Evolutionary conservation across 202 grass and related monocot species (phyloP), one percentile per base, ranked within the genome.

Genomic region (Bolboschoenoplectus hybrid): DNA sequence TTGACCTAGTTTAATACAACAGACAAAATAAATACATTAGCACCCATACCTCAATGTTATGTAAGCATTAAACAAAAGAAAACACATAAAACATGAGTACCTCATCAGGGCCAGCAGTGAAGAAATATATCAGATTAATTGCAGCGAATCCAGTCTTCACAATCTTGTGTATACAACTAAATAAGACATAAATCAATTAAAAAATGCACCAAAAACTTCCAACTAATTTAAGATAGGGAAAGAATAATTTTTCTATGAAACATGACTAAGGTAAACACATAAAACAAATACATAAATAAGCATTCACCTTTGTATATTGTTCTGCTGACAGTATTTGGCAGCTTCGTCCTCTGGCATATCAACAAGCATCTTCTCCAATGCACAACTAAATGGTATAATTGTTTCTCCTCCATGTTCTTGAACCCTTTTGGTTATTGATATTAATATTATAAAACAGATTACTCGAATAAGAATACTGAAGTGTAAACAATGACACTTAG

Each of bases 101-200:
- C 97, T 99, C 97, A 88, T 94, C 97, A 71, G 92, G 92, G 17
- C 97, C 97, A 99, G 97, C 97, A 66, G 97, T 99, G 81, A 99
- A 99, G 62, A 99, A 99, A 82, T 99, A 99, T 89, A 99, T 99
- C 51, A 99, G 91, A 89, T 99, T 94, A 87, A 99, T 99, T 85
- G 97, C 89, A 78, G 93, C 75, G 85, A 98, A 98, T 81, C 97
- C 97, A 90, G 93, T 98, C 91, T 98, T 98, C 67, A 98, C 90
- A 63, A 98, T 92, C 93, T 96, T 98, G 34, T 90, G 58, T 85
- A 98, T 91, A 74, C 89, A 89, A 91, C 97, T 98, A 92, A 16
- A 80, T 34, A 92, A 26, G 71, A 83, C 12, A 74, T 7, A 89
- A 2, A 81, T 67, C 41, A 34, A 61, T 63, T 85, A 57, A 72